Conservation (phyloP, 2,329 filamentous ascomycete genomes). For the Fusarium sp. region DNA sequence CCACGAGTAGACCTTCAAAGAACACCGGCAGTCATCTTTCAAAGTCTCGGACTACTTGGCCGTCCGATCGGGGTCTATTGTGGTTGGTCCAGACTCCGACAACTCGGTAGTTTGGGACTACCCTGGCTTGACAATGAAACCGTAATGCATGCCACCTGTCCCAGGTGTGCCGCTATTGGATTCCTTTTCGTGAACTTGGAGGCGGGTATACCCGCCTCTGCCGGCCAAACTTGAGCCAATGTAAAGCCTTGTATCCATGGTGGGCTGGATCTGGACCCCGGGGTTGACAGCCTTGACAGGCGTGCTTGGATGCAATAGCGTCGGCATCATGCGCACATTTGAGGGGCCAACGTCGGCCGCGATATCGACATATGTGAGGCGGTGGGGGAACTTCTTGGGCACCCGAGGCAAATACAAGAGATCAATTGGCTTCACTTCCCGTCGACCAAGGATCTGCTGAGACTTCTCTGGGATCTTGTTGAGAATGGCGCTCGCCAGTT, state of each 20-base stretch:
- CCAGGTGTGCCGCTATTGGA: background rate
- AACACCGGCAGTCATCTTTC: background rate
- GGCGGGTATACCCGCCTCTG: background rate
- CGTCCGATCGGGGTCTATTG: constrained; percentile 63
- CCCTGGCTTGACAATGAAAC: background rate
- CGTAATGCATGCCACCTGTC: background rate
- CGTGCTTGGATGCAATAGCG: background rate
- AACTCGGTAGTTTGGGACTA: background rate
- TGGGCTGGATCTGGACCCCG: background rate
- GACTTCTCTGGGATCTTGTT: background rate
- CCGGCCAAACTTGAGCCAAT: background rate
- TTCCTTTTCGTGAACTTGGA: background rate
- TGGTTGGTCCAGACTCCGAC: background rate
- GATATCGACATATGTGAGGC: background rate
- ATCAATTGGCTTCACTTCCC: background rate
- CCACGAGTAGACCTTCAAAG: background rate
- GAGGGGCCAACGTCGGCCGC: background rate
- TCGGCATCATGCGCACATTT: background rate
- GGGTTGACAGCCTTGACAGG: background rate
- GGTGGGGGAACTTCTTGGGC: background rate
- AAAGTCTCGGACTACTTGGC: background rate
- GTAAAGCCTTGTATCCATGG: background rate
- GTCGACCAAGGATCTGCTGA: background rate
- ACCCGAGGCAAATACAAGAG: background rate
- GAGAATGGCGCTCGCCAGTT: background rate